phyloP scores from a whole-genome alignment of 2,329 filamentous ascomycete species.

The Penicillium sp. region DNA sequence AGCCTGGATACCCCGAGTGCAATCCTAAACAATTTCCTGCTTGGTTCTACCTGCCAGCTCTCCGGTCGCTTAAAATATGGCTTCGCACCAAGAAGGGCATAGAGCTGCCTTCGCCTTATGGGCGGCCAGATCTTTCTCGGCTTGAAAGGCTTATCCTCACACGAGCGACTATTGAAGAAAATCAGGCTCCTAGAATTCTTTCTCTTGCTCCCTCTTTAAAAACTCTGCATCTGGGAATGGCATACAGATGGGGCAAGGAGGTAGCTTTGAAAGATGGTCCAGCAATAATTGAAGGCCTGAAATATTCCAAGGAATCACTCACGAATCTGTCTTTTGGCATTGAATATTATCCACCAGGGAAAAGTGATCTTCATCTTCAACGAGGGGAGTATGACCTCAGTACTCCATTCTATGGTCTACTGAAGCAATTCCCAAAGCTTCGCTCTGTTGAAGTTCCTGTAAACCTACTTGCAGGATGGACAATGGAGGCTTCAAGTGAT shows the following conservation, averaged over 20 bases:
- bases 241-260: constrained; percentile 12
- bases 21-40: constrained; percentile 11
- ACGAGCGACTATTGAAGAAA: constrained; percentile 9
- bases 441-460: constrained; percentile 5
- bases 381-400: constrained; percentile 6
- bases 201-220: constrained; percentile 7
- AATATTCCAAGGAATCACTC: constrained; percentile 3
- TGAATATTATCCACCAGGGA: constrained; percentile 8
- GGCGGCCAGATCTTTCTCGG: constrained; percentile 3
- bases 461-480: constrained; percentile 8
- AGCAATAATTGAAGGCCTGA: constrained; percentile 8
- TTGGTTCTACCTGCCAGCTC: constrained; percentile 14
- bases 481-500: constrained; percentile 6
- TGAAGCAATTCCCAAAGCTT: constrained; percentile 8
- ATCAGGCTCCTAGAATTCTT: constrained; percentile 6
- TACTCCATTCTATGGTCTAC: constrained; percentile 8
- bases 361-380: constrained; percentile 1
- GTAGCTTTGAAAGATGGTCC: constrained; percentile 7
- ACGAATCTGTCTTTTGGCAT: constrained; percentile 9
- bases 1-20: constrained; percentile 11
- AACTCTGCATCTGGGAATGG: constrained; percentile 13
- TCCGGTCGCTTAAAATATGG: constrained; percentile 14
- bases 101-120: constrained; percentile 3
- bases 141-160: constrained; percentile 9
- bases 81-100: constrained; percentile 11